Evolutionary conservation across 768 basidiomycete genomes (phyloP).

Genomic region (Trametes punicea): DNA sequence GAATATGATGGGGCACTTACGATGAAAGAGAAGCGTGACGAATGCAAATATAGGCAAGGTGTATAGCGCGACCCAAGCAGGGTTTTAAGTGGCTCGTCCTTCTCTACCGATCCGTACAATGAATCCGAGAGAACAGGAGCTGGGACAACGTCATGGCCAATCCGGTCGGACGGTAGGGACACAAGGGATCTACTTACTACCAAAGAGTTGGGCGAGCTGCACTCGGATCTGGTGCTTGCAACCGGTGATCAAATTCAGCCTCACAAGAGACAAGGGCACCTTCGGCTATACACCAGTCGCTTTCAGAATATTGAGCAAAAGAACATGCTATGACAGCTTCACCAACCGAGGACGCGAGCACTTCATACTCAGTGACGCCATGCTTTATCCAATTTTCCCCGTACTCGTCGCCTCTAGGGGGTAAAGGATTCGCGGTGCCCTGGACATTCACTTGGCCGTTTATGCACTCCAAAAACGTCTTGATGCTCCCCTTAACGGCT

Average conservation of each 20-base stretch:
- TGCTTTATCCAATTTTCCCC: constrained; percentile 3
- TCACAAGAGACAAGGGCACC: constrained; percentile 2
- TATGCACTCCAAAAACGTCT: not conserved
- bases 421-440: not conserved
- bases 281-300: not conserved
- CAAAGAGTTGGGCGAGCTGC: constrained; percentile 5
- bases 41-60: not conserved
- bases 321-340: no score
- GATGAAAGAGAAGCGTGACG: not conserved
- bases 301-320: not conserved
- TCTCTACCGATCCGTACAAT: not conserved
- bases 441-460: constrained; percentile 1
- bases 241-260: not conserved
- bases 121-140: constrained; percentile 8
- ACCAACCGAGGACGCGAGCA: constrained; percentile 6
- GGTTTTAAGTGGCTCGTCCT: not conserved
- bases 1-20: not conserved
- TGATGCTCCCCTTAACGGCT: not conserved
- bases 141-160: not conserved
- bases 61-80: not conserved
- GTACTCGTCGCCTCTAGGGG: not conserved
- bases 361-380: constrained; percentile 1
- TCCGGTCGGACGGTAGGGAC: not conserved
- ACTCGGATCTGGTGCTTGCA: constrained; percentile 13
- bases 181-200: not conserved